phyloP scores from a whole-genome alignment of 805 yeast genomes.

The Hanseniaspora valbyensis region DNA sequence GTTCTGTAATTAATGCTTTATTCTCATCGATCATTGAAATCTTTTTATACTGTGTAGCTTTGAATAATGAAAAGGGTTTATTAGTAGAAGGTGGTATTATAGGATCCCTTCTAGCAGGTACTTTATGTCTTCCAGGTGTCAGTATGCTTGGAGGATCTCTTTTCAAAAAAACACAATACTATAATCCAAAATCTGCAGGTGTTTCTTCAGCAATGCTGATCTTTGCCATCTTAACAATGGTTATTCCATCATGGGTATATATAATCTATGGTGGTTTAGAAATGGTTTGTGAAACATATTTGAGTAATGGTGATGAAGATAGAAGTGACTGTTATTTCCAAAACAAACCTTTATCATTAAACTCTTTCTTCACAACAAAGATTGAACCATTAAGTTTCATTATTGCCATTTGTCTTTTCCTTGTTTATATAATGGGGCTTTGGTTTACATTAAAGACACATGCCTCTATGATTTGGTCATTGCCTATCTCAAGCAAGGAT shows the following conservation, averaged over 20 bases:
- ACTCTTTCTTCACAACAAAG: constrained; percentile 52
- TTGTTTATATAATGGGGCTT: constrained; percentile 79
- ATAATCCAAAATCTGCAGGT: constrained; percentile 93
- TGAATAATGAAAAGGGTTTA: constrained; percentile 71
- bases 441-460: constrained; percentile 92
- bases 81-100: constrained; percentile 93
- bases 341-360: constrained; percentile 65
- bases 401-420: constrained; percentile 68
- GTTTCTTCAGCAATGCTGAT: constrained; percentile 92
- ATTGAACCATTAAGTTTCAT: constrained; percentile 71
- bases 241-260: constrained; percentile 83
- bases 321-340: constrained; percentile 53
- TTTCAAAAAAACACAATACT: constrained; percentile 82
- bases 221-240: constrained; percentile 80
- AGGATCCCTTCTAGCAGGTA: constrained; percentile 89
- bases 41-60: constrained; percentile 82
- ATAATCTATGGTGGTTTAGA: constrained; percentile 84
- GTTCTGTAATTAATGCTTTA: constrained; percentile 96
- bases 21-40: constrained; percentile 94
- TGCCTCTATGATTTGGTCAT: constrained; percentile 92
- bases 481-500: constrained; percentile 31
- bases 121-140: constrained; percentile 77
- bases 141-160: constrained; percentile 98
- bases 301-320: no score
- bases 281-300: constrained; percentile 56